A percentile compares a stretch with the other conserved stretches of the same genome.
These are phyloP conservation scores for Cicer chorassanicum DNA, from an alignment of 306 rosid genomes.

Conservation along the genomic window DNA sequence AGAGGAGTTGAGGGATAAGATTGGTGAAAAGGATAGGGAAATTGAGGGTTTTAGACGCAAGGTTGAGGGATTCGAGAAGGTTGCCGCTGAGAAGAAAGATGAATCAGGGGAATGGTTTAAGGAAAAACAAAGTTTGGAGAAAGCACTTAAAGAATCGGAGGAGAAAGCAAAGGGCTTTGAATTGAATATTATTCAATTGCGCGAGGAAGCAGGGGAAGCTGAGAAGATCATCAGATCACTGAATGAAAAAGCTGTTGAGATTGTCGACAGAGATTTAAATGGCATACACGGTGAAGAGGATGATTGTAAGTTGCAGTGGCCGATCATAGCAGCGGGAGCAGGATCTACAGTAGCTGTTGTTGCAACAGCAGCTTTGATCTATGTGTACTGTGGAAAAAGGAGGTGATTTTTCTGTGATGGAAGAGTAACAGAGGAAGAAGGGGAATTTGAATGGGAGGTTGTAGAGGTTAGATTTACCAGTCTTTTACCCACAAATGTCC, in stretches of 20 bases:
- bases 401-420: slow-evolving; percentile 50
- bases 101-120: slow-evolving; percentile 55
- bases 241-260: slow-evolving; percentile 60
- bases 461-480: slow-evolving; percentile 60
- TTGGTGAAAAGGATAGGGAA: slow-evolving; percentile 73
- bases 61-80: slow-evolving; percentile 57
- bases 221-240: slow-evolving; percentile 51
- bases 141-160: slow-evolving; percentile 52
- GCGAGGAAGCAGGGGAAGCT: slow-evolving; percentile 64
- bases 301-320: slow-evolving; percentile 59
- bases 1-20: slow-evolving; percentile 75
- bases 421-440: slow-evolving; percentile 15
- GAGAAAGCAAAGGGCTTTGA: slow-evolving; percentile 59
- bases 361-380: slow-evolving; percentile 55
- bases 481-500: slow-evolving; percentile 43
- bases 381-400: slow-evolving; percentile 55
- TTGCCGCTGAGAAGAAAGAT: slow-evolving; percentile 36
- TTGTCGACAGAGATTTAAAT: slow-evolving; percentile 53
- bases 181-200: slow-evolving; percentile 53
- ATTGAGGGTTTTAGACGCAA: slow-evolving; percentile 48
- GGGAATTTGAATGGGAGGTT: slow-evolving; percentile 36
- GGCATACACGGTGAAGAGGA: slow-evolving; percentile 52
- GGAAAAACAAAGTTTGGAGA: slow-evolving; percentile 57
- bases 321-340: slow-evolving; percentile 60
- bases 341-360: slow-evolving; percentile 70